Conservation (phyloP, 2,329 filamentous ascomycete genomes). For the Blumeriella jaapii region DNA sequence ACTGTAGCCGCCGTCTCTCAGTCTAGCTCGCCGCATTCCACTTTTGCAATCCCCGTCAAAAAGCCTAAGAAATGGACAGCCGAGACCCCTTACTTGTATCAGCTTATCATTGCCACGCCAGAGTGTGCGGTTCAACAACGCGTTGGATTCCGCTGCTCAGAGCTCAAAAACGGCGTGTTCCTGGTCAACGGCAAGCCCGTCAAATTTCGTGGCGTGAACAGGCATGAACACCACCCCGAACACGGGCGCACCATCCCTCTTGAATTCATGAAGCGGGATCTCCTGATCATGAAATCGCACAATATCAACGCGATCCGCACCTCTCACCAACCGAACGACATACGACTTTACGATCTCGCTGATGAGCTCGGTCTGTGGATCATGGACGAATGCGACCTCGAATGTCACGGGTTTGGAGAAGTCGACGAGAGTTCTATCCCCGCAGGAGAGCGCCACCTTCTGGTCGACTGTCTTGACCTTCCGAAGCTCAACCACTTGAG, state of each 20-base stretch:
- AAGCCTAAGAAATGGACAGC: slow-evolving; percentile 57
- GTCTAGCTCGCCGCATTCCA: slow-evolving; percentile 7
- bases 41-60: slow-evolving; percentile 29
- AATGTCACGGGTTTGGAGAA: slow-evolving; percentile 40
- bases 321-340: slow-evolving; percentile 54
- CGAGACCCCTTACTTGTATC: slow-evolving; percentile 52
- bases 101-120: slow-evolving; percentile 32
- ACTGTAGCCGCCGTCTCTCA: slow-evolving; percentile 21
- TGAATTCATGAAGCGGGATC: slow-evolving; percentile 38
- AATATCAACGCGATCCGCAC: slow-evolving; percentile 62
- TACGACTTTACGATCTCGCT: slow-evolving; percentile 46
- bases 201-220: slow-evolving; percentile 42
- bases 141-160: slow-evolving; percentile 42
- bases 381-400: slow-evolving; percentile 45
- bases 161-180: slow-evolving; percentile 39
- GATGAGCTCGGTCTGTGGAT: slow-evolving; percentile 55
- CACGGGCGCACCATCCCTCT: slow-evolving; percentile 40
- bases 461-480: no score
- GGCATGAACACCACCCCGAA: slow-evolving; percentile 57
- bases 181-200: slow-evolving; percentile 42
- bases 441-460: slow-evolving; percentile 28
- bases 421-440: slow-evolving; percentile 24
- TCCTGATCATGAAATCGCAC: slow-evolving; percentile 42
- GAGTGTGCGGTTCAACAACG: slow-evolving; percentile 28
- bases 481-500: slow-evolving; percentile 35